Evolutionary conservation across 306 rosid species (phyloP).

Genomic region (Inga oerstediana): DNA sequence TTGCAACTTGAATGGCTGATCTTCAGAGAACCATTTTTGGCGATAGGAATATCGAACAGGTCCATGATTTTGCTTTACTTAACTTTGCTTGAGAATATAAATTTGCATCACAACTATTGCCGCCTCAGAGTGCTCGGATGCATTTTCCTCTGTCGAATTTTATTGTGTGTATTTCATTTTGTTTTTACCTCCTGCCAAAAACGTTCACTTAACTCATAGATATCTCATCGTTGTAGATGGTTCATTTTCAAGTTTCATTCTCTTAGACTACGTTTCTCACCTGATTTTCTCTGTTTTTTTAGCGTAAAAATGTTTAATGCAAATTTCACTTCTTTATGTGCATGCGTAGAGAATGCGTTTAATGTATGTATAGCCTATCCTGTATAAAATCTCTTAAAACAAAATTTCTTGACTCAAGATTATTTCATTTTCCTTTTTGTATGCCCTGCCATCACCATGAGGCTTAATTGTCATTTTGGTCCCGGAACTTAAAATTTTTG

Average conservation of each 20-base stretch:
- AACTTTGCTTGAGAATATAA: not conserved
- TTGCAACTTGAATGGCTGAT: constrained; percentile 96
- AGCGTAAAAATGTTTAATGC: not conserved
- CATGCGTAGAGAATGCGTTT: not conserved
- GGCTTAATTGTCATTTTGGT: not conserved
- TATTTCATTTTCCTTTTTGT: constrained; percentile 9
- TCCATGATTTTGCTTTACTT: constrained; percentile 34
- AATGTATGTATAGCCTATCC: not conserved
- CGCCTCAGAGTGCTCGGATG: not conserved
- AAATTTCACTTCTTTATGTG: not conserved
- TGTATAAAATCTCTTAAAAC: not conserved
- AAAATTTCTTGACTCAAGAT: not conserved
- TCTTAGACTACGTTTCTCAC: not conserved
- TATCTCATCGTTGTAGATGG: not conserved
- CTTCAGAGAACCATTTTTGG: constrained; percentile 56
- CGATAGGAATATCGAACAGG: constrained; percentile 91
- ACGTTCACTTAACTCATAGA: not conserved
- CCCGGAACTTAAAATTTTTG: not conserved
- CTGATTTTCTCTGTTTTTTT: not conserved
- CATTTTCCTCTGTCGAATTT: not conserved
- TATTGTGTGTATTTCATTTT: not conserved
- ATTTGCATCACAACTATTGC: not conserved
- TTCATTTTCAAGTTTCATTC: not conserved
- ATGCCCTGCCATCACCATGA: not conserved
- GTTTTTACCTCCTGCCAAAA: not conserved